Evolutionary conservation across 371 early-diverging fungal species (phyloP).

Genomic region (Smittium culicis): DNA sequence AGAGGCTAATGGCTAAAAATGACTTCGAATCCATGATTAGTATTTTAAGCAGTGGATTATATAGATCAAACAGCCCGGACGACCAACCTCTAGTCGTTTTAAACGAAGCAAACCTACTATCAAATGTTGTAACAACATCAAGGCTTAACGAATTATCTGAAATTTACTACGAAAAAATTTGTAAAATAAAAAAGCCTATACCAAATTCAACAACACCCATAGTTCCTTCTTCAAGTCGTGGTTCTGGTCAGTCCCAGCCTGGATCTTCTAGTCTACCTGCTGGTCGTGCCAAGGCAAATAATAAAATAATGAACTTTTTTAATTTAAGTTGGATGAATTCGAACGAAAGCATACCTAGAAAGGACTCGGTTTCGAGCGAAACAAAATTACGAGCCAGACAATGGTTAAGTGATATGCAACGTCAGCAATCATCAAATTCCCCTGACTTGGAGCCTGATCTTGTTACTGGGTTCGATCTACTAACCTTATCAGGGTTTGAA

Average conservation of each 20-base stretch:
- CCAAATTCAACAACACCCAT: neutral
- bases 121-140: slow-evolving; percentile 45
- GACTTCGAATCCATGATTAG: slow-evolving; percentile 78
- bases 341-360: neutral
- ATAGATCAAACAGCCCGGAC: slow-evolving; percentile 45
- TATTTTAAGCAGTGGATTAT: slow-evolving; percentile 61
- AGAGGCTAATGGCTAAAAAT: slow-evolving; percentile 43
- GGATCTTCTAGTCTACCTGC: neutral
- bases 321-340: slow-evolving; percentile 23
- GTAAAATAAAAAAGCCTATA: neutral
- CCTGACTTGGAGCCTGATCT: neutral
- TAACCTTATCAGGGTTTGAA: slow-evolving; percentile 10
- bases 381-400: slow-evolving; percentile 1
- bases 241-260: neutral
- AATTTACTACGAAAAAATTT: slow-evolving; percentile 35
- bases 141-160: slow-evolving; percentile 58
- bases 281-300: slow-evolving; percentile 12
- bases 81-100: slow-evolving; percentile 53
- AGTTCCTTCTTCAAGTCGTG: neutral
- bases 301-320: slow-evolving; percentile 23
- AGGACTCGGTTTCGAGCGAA: neutral
- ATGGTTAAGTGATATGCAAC: slow-evolving; percentile 10
- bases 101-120: slow-evolving; percentile 58
- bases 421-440: neutral
- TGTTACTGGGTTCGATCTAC: slow-evolving; percentile 8